Conservation (phyloP, 176 grass and related monocot species). For the Carex pumila region DNA sequence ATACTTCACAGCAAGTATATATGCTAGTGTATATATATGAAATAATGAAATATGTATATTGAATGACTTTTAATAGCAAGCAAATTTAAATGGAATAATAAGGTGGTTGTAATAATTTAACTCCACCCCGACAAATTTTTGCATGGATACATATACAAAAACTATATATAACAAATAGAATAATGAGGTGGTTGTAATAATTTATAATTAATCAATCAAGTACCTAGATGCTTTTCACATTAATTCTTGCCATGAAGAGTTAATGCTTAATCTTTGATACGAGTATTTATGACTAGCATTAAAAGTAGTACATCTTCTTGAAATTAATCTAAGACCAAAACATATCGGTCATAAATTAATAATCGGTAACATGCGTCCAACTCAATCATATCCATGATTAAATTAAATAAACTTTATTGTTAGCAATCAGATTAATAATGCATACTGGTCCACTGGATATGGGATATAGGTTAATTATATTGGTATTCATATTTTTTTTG, state of each 20-base stretch:
- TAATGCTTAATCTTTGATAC: slow-evolving; percentile 23
- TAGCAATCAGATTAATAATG: background rate
- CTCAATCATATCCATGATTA: background rate
- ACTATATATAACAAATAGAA: background rate
- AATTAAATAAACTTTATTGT: background rate
- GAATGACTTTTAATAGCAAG: background rate
- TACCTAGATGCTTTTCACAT: slow-evolving; percentile 16
- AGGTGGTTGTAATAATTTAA: background rate
- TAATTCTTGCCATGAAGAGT: slow-evolving; percentile 9
- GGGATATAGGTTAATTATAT: background rate
- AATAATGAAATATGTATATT: background rate
- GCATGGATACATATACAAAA: background rate
- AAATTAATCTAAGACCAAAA: slow-evolving; percentile 3
- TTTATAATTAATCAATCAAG: slow-evolving; percentile 12
- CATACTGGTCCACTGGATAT: background rate
- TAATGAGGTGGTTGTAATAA: slow-evolving; percentile 12
- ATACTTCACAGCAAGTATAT: background rate
- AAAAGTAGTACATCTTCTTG: slow-evolving; percentile 1
- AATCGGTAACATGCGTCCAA: background rate
- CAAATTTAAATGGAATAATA: background rate
- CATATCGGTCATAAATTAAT: background rate
- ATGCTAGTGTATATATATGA: background rate
- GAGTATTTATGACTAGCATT: slow-evolving; percentile 21
- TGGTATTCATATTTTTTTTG: background rate
- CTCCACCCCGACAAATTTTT: background rate